Conservation (phyloP, 306 rosid species). For the Spatholobus suberectus region DNA sequence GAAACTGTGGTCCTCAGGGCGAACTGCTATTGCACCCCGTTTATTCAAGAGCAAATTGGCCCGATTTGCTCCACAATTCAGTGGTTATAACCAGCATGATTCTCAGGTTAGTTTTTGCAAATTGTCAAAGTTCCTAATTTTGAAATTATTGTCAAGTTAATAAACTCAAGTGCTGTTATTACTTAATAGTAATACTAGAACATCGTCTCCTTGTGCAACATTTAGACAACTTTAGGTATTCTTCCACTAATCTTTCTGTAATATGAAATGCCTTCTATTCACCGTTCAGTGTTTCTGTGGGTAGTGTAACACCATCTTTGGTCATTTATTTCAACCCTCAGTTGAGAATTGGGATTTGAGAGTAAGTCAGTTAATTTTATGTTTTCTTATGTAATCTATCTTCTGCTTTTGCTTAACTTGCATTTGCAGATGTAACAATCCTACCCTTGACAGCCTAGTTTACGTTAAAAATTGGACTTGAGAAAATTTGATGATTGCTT, state of each 20-base stretch:
- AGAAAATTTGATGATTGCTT: slow-evolving; percentile 1
- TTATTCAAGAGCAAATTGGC: slow-evolving; percentile 92
- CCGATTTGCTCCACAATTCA: slow-evolving; percentile 98
- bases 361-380: neutral
- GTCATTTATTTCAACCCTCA: slow-evolving; percentile 15
- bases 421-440: neutral
- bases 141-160: slow-evolving; percentile 23
- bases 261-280: slow-evolving; percentile 14
- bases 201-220: slow-evolving; percentile 8
- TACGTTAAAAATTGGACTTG: slow-evolving; percentile 7
- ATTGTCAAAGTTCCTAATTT: slow-evolving; percentile 26
- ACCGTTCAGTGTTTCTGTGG: neutral
- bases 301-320: neutral
- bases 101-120: slow-evolving; percentile 78
- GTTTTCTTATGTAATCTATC: neutral
- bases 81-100: slow-evolving; percentile 99
- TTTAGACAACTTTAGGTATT: slow-evolving; percentile 11
- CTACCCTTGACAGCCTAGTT: neutral
- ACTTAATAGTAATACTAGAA: neutral
- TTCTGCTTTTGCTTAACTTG: slow-evolving; percentile 9
- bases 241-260: neutral
- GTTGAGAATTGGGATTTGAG: slow-evolving; percentile 14
- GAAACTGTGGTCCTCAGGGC: slow-evolving; percentile 95
- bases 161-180: neutral
- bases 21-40: slow-evolving; percentile 86